Conservation (phyloP, 2,329 filamentous ascomycete species). For the Fonsecaea nubica region DNA sequence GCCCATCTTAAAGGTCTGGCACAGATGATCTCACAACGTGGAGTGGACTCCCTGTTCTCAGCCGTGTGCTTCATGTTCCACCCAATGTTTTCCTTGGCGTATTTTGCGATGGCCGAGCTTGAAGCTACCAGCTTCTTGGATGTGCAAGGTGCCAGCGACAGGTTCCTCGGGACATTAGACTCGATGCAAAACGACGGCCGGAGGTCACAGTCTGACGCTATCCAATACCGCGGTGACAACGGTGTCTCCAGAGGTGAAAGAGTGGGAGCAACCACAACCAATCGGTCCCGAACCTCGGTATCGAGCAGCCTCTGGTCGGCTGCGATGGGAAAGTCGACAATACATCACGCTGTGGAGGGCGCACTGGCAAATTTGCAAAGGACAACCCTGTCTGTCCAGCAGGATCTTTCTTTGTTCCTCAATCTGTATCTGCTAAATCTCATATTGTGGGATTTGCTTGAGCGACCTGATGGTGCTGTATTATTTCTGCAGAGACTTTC, state of each 20-base stretch:
- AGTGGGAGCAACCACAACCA: background rate
- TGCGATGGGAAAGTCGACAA: slow-evolving; percentile 1
- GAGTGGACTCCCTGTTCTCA: background rate
- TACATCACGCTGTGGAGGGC: background rate
- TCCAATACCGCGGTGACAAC: background rate
- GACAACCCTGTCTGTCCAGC: background rate
- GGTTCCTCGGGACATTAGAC: background rate
- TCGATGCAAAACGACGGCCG: background rate
- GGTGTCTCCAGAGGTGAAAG: background rate
- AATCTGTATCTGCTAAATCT: slow-evolving; percentile 9
- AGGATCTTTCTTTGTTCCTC: slow-evolving; percentile 1
- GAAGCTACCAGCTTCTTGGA: slow-evolving; percentile 1
- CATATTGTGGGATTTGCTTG: slow-evolving; percentile 10
- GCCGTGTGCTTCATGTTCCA: slow-evolving; percentile 8
- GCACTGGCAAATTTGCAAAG: background rate
- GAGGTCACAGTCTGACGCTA: background rate
- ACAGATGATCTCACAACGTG: slow-evolving; percentile 9
- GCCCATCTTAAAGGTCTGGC: slow-evolving; percentile 1
- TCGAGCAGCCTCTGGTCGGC: slow-evolving; percentile 6
- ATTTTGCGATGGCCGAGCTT: slow-evolving; percentile 6
- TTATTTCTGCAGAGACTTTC: slow-evolving; percentile 3
- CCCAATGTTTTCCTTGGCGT: slow-evolving; percentile 4
- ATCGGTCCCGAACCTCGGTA: background rate
- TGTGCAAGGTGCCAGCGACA: background rate
- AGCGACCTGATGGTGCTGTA: background rate